These are phyloP conservation scores for Syncephalastrum racemosum DNA, from an alignment of 371 early-diverging fungal genomes.

Conservation along the genomic window DNA sequence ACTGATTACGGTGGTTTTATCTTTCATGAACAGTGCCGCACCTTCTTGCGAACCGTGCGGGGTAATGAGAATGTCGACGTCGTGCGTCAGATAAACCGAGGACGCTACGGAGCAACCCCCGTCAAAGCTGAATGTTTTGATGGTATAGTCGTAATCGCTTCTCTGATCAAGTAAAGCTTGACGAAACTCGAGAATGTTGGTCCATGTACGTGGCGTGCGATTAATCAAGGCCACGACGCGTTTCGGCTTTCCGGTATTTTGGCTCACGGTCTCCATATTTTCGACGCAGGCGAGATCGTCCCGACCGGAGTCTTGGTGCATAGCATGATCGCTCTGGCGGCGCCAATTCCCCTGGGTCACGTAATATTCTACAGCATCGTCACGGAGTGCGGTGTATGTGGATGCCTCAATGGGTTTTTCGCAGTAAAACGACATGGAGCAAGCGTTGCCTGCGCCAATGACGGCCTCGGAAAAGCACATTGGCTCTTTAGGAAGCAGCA, in stretches of 20 bases:
- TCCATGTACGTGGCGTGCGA: conserved; percentile 28
- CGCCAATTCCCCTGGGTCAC: conserved; percentile 9
- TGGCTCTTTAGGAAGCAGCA: conserved; percentile 28
- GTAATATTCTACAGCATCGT: conserved; percentile 22
- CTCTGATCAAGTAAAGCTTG: conserved; percentile 11
- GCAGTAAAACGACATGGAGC: conserved; percentile 44
- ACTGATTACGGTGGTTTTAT: conserved; percentile 30
- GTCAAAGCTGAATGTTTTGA: conserved; percentile 39
- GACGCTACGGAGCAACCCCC: conserved; percentile 40
- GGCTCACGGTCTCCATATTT: neutral
- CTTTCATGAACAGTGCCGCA: conserved; percentile 49
- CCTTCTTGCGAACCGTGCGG: conserved; percentile 50
- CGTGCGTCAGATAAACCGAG: conserved; percentile 42
- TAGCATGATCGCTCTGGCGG: conserved; percentile 5
- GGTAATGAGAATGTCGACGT: conserved; percentile 43
- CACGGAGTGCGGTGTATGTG: conserved; percentile 35
- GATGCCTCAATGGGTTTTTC: conserved; percentile 36
- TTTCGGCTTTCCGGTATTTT: conserved; percentile 1
- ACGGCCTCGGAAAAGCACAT: conserved; percentile 52
- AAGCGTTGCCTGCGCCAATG: conserved; percentile 48
- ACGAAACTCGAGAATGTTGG: conserved; percentile 35
- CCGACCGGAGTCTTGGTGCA: conserved; percentile 3
- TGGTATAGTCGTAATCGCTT: conserved; percentile 13
- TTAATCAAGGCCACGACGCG: conserved; percentile 28
- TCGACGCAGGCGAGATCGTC: conserved; percentile 18